Percentiles rank a stretch among this genome's conserved stretches.
These are phyloP conservation scores for Pseudopithomyces maydicus DNA, from an alignment of 2,329 filamentous ascomycete genomes.

Conservation along the genomic window DNA sequence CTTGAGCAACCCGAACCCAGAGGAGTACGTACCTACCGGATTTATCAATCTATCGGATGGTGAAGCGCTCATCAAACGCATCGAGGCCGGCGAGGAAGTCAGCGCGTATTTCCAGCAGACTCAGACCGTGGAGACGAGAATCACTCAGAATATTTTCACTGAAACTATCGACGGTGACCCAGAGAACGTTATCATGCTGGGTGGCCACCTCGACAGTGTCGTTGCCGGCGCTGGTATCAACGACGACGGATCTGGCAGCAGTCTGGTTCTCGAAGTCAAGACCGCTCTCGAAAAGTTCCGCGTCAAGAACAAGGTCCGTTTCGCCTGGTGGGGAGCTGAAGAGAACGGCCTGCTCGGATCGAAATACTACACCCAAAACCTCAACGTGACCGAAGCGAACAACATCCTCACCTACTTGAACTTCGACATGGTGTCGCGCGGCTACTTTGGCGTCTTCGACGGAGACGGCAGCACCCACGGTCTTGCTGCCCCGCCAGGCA, in stretches of 20 bases:
- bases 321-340: constrained; percentile 49
- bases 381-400: constrained; percentile 37
- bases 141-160: constrained; percentile 52
- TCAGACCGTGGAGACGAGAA: constrained; percentile 54
- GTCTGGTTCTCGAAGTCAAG: constrained; percentile 45
- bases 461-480: constrained; percentile 44
- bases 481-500: constrained; percentile 39
- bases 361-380: constrained; percentile 43
- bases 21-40: constrained; percentile 43
- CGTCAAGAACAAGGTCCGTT: constrained; percentile 48
- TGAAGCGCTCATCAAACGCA: constrained; percentile 44
- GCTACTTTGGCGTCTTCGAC: constrained; percentile 47
- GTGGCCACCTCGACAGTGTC: constrained; percentile 46
- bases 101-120: constrained; percentile 52
- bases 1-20: constrained; percentile 44
- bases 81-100: constrained; percentile 48
- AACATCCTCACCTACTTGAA: constrained; percentile 49
- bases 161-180: constrained; percentile 46
- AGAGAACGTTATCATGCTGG: constrained; percentile 45
- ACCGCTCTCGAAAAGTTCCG: constrained; percentile 44
- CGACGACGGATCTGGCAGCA: constrained; percentile 48
- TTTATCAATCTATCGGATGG: constrained; percentile 54
- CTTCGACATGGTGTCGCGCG: constrained; percentile 51
- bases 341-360: constrained; percentile 48
- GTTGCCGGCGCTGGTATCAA: constrained; percentile 48